Percentiles rank a stretch among this genome's conserved stretches.
Evolutionary conservation across 345 rosid genomes (phyloP).

Genomic region (Syzygium jambos): DNA sequence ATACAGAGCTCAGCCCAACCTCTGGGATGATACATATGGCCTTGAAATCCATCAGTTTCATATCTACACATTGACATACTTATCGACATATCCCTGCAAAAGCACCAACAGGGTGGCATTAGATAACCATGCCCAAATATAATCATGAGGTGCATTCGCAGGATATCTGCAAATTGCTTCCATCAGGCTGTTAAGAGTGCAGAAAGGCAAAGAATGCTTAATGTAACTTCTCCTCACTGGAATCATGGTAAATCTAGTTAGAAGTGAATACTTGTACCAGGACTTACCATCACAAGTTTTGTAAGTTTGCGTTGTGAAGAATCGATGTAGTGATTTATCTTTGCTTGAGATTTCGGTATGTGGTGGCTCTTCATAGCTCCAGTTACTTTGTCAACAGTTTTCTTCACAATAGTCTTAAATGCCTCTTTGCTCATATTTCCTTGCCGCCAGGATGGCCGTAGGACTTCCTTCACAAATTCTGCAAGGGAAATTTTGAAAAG

Average conservation of each 20-base stretch:
- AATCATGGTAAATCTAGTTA: neutral
- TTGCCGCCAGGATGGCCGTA: slow-evolving; percentile 88
- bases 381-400: slow-evolving; percentile 80
- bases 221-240: neutral
- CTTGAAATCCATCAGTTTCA: neutral
- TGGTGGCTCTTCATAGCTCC: slow-evolving; percentile 69
- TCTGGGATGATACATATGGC: neutral
- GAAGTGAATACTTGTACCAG: neutral
- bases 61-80: slow-evolving; percentile 61
- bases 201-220: neutral
- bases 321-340: slow-evolving; percentile 73
- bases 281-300: slow-evolving; percentile 84
- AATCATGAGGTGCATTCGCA: neutral
- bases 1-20: neutral
- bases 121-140: neutral
- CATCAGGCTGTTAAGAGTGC: neutral
- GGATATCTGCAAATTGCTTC: neutral
- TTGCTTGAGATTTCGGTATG: slow-evolving; percentile 71
- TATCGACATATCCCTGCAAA: slow-evolving; percentile 80
- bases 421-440: slow-evolving; percentile 98
- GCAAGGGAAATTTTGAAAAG: slow-evolving; percentile 73
- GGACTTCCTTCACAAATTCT: slow-evolving; percentile 82
- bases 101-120: neutral
- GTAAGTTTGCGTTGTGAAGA: slow-evolving; percentile 67
- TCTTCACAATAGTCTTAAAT: slow-evolving; percentile 86